These are phyloP conservation scores for Kwoniella shivajii DNA, from an alignment of 1,284 basidiomycete genomes.

Conservation along the genomic window DNA sequence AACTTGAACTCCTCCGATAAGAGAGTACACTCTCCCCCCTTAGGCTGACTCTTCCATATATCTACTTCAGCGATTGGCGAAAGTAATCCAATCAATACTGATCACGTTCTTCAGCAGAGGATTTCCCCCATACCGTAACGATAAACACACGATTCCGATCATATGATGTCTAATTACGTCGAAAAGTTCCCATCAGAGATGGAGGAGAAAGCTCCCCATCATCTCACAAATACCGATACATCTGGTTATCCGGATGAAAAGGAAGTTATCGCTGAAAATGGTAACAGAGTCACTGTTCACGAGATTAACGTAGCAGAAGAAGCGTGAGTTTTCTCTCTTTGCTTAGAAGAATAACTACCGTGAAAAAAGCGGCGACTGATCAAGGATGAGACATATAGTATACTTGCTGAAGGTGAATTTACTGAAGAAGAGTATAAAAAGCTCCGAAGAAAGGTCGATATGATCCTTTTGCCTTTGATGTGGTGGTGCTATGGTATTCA, in stretches of 20 bases:
- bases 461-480: slow-evolving; percentile 35
- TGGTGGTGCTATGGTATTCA: slow-evolving; percentile 47
- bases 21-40: no score
- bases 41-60: no score
- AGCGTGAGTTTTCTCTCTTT: slow-evolving; percentile 8
- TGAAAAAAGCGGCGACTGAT: background rate
- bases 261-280: slow-evolving; percentile 12
- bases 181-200: background rate
- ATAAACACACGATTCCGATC: background rate
- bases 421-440: slow-evolving; percentile 31
- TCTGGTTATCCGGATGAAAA: slow-evolving; percentile 11
- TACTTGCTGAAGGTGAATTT: slow-evolving; percentile 36
- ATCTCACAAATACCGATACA: slow-evolving; percentile 5
- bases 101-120: no score
- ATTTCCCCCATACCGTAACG: background rate
- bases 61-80: no score
- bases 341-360: background rate
- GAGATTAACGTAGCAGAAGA: slow-evolving; percentile 20
- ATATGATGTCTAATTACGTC: background rate
- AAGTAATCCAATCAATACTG: no score
- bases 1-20: no score
- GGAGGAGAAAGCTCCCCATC: slow-evolving; percentile 1
- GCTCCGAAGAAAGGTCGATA: slow-evolving; percentile 39
- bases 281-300: slow-evolving; percentile 15
- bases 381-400: slow-evolving; percentile 33